Conservation (phyloP, 2,329 filamentous ascomycete species). For the Paraphoma sp. region DNA sequence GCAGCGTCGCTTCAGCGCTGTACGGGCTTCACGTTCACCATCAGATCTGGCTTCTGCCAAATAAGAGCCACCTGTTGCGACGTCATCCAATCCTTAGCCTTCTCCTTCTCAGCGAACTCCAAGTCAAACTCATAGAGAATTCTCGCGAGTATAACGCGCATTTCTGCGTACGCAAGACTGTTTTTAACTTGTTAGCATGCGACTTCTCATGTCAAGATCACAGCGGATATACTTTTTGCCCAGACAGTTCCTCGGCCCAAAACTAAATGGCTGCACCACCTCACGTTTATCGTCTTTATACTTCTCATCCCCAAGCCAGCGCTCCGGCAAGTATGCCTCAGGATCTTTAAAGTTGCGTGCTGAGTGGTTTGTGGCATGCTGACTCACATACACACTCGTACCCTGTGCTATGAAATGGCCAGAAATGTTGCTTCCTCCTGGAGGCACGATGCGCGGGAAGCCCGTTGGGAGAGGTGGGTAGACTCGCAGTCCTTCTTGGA, state of each 20-base stretch:
- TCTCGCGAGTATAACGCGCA: slow-evolving; percentile 35
- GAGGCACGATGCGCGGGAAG: slow-evolving; percentile 35
- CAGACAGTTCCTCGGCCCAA: slow-evolving; percentile 37
- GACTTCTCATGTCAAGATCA: neutral
- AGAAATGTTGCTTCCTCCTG: slow-evolving; percentile 29
- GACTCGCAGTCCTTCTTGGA: slow-evolving; percentile 33
- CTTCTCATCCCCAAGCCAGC: slow-evolving; percentile 48
- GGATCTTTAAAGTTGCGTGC: slow-evolving; percentile 34
- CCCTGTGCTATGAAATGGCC: slow-evolving; percentile 35
- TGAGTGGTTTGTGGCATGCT: slow-evolving; percentile 41
- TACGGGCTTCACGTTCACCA: slow-evolving; percentile 33
- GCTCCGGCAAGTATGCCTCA: slow-evolving; percentile 33
- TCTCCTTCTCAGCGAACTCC: slow-evolving; percentile 27
- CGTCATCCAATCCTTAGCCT: slow-evolving; percentile 40
- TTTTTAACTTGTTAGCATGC: slow-evolving; percentile 1
- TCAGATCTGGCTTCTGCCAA: slow-evolving; percentile 45
- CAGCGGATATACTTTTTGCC: slow-evolving; percentile 40
- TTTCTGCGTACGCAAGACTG: slow-evolving; percentile 34
- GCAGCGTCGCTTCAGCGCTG: slow-evolving; percentile 7
- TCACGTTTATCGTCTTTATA: slow-evolving; percentile 45
- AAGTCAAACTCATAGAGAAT: slow-evolving; percentile 34
- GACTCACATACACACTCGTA: slow-evolving; percentile 33
- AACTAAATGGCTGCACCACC: slow-evolving; percentile 34
- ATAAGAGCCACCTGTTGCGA: slow-evolving; percentile 33
- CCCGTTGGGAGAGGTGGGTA: slow-evolving; percentile 41